These are phyloP conservation scores for Sordariomycetes sp. DNA, from an alignment of 2,329 filamentous ascomycete genomes.

Conservation along the genomic window DNA sequence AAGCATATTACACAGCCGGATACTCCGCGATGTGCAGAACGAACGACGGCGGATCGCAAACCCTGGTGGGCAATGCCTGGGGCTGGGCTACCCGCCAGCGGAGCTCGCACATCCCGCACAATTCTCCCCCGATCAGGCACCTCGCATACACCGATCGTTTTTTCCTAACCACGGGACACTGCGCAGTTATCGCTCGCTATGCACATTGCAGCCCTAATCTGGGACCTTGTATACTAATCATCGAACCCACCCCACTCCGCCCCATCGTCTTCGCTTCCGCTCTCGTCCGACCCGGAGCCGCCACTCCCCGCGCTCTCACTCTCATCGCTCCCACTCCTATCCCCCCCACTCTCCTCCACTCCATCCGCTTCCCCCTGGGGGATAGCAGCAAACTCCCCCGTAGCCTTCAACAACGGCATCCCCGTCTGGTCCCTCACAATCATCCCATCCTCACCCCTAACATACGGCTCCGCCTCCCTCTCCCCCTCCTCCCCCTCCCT, in stretches of 20 bases:
- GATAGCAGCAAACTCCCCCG: constrained; percentile 17
- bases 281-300: not conserved
- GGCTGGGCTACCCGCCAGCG: too few species aligned
- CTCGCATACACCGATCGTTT: too few species aligned
- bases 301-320: not conserved
- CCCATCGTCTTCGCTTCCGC: constrained; percentile 1
- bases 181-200: not conserved
- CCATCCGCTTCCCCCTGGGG: constrained; percentile 9
- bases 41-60: too few species aligned
- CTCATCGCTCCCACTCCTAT: constrained; percentile 8
- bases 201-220: constrained; percentile 8
- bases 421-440: constrained; percentile 31
- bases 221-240: constrained; percentile 12
- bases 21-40: too few species aligned
- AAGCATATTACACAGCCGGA: too few species aligned
- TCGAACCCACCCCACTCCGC: not conserved
- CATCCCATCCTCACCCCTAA: constrained; percentile 43
- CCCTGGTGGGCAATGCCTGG: too few species aligned
- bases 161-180: too few species aligned
- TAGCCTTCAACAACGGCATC: constrained; percentile 24
- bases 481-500: constrained; percentile 12
- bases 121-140: too few species aligned
- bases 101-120: too few species aligned
- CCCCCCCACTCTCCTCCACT: constrained; percentile 10
- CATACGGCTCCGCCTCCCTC: constrained; percentile 34